These are phyloP conservation scores for Mycena indigotica DNA, from an alignment of 768 basidiomycete genomes.

Conservation along the genomic window DNA sequence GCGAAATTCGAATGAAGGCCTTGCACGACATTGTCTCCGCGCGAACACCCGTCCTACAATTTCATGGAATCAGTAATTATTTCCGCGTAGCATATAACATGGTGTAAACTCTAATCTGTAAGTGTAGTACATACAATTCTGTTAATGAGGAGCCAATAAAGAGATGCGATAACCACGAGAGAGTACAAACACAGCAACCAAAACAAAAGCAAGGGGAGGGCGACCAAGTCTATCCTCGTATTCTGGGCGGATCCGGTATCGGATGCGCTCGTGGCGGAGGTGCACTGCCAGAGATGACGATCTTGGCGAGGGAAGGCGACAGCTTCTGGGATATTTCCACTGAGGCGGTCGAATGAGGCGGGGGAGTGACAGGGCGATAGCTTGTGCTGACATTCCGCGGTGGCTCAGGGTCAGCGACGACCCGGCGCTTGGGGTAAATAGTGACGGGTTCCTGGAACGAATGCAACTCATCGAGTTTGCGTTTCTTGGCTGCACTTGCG, in stretches of 20 bases:
- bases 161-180: not conserved
- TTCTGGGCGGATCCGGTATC: conserved; percentile 11
- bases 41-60: not conserved
- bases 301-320: conserved; percentile 22
- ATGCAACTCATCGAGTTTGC: conserved; percentile 22
- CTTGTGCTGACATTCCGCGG: not conserved
- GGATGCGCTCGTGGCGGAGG: conserved; percentile 10
- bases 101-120: conserved; percentile 4
- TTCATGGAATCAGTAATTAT: conserved; percentile 5
- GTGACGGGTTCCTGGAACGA: conserved; percentile 20
- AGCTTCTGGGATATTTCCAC: conserved; percentile 15
- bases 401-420: conserved; percentile 7
- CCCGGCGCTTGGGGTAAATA: conserved; percentile 20
- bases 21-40: no score
- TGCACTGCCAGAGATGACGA: conserved; percentile 14
- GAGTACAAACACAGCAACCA: not conserved
- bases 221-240: not conserved
- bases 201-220: not conserved
- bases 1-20: no score
- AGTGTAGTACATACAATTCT: conserved; percentile 11
- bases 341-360: conserved; percentile 7
- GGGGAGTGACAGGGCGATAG: conserved; percentile 6
- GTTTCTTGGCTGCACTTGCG: conserved; percentile 14
- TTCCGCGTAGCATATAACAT: conserved; percentile 14
- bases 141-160: not conserved